Evolutionary conservation across 495 filamentous ascomycete genomes (phyloP).

Genomic region (Podospora comata): DNA sequence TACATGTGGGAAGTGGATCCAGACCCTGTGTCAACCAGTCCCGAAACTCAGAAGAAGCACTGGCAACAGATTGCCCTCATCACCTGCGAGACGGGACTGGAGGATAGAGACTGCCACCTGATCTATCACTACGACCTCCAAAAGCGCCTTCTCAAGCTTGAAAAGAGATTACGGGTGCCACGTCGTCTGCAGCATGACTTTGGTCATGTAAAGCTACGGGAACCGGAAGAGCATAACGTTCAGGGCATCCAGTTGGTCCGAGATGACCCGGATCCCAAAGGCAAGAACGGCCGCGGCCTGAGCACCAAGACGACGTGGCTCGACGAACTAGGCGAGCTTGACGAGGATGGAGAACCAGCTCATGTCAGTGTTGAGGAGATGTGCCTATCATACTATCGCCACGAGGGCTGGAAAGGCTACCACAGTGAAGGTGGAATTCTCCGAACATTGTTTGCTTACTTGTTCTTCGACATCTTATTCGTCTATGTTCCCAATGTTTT

Average conservation of each 20-base stretch:
- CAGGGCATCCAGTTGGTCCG: conserved; percentile 72
- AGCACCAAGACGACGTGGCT: conserved; percentile 85
- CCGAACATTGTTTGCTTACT: conserved; percentile 82
- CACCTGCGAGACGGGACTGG: conserved; percentile 85
- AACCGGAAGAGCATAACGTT: conserved; percentile 70
- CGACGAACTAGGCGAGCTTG: conserved; percentile 63
- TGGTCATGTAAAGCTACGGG: conserved; percentile 70
- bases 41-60: conserved; percentile 63
- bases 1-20: conserved; percentile 73
- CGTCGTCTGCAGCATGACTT: conserved; percentile 92
- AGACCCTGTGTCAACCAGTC: conserved; percentile 29
- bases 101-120: conserved; percentile 83
- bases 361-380: conserved; percentile 72
- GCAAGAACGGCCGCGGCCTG: conserved; percentile 40
- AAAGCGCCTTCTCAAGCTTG: conserved; percentile 85
- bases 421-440: conserved; percentile 89
- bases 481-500: conserved; percentile 95
- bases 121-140: conserved; percentile 94
- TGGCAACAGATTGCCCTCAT: conserved; percentile 75
- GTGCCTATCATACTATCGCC: conserved; percentile 83
- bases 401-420: conserved; percentile 87
- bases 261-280: conserved; percentile 40
- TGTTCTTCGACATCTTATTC: conserved; percentile 93
- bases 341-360: conserved; percentile 55
- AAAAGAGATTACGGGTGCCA: conserved; percentile 77